Percentiles rank a stretch among this genome's conserved stretches.
phyloP scores from a whole-genome alignment of 1,284 basidiomycete genomes.

The Ustilago curta region DNA sequence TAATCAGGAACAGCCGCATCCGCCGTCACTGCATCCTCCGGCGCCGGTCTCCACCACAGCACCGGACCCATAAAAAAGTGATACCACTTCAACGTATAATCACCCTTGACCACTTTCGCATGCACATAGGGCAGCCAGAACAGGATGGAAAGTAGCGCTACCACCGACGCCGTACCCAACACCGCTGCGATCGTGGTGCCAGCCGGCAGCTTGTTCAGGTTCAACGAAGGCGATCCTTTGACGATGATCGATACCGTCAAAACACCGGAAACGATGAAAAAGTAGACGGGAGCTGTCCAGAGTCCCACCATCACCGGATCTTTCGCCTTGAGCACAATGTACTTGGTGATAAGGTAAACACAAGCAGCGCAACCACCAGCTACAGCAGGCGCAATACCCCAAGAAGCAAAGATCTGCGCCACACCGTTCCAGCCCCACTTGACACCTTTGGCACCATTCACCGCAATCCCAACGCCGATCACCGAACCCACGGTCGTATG shows the following conservation, averaged over 20 bases:
- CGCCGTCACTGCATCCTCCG: slow-evolving; percentile 35
- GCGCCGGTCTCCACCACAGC: slow-evolving; percentile 36
- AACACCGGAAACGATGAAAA: slow-evolving; percentile 38
- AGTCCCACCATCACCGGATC: slow-evolving; percentile 44
- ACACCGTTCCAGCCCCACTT: slow-evolving; percentile 54
- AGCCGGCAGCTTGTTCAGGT: slow-evolving; percentile 42
- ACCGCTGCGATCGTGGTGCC: slow-evolving; percentile 27
- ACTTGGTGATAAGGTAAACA: slow-evolving; percentile 51
- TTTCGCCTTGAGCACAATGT: slow-evolving; percentile 28
- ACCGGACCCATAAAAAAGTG: slow-evolving; percentile 54
- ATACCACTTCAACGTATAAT: slow-evolving; percentile 48
- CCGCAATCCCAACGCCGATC: slow-evolving; percentile 51
- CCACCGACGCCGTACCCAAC: slow-evolving; percentile 39
- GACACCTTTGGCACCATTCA: slow-evolving; percentile 29
- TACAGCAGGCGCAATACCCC: slow-evolving; percentile 50
- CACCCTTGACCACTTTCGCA: slow-evolving; percentile 43
- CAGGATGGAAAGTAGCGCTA: slow-evolving; percentile 30
- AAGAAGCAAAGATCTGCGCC: slow-evolving; percentile 46
- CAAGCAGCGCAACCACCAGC: slow-evolving; percentile 41
- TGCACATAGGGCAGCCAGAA: slow-evolving; percentile 54
- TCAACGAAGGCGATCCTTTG: slow-evolving; percentile 50
- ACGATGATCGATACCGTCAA: slow-evolving; percentile 48
- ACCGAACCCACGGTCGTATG: slow-evolving; percentile 51
- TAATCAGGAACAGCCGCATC: slow-evolving; percentile 46
- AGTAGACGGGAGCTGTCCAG: slow-evolving; percentile 39